phyloP scores from a whole-genome alignment of 1,284 basidiomycete species.

The Melampsora larici-populina region DNA sequence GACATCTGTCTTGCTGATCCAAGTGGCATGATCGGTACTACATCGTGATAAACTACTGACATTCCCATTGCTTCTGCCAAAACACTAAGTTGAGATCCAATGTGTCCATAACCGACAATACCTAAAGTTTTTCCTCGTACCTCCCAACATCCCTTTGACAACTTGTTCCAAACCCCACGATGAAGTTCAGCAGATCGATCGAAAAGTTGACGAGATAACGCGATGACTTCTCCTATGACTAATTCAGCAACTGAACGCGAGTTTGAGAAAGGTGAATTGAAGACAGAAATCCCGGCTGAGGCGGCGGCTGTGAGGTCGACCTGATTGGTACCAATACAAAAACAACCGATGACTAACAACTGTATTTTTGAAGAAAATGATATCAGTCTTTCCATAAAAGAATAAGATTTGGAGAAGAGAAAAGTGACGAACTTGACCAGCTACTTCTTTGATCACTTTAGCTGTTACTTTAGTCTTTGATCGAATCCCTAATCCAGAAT shows the following conservation, averaged over 20 bases:
- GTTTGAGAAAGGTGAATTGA: conserved; percentile 99
- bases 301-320: conserved; percentile 84
- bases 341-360: conserved; percentile 96
- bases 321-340: conserved; percentile 99
- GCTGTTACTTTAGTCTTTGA: conserved; percentile 28
- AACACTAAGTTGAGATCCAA: conserved; percentile 94
- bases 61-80: conserved; percentile 95
- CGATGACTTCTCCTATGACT: conserved; percentile 89
- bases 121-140: conserved; percentile 95
- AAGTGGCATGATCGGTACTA: conserved; percentile 95
- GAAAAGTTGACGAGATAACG: conserved; percentile 87
- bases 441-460: conserved; percentile 17
- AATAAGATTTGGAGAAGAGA: conserved; percentile 38
- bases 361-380: conserved; percentile 52
- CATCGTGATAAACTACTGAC: conserved; percentile 92
- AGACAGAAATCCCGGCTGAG: conserved; percentile 88
- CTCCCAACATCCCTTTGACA: conserved; percentile 98
- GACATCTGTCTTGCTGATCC: conserved; percentile 88
- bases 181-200: conserved; percentile 86
- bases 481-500: conserved; percentile 31
- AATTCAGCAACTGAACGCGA: conserved; percentile 98
- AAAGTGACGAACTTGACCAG: conserved; percentile 5
- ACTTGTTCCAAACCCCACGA: conserved; percentile 94
- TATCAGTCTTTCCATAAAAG: neutral
- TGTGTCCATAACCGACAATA: conserved; percentile 98